A percentile compares a stretch with the other conserved stretches of the same genome.
Evolutionary conservation across 1,284 basidiomycete species (phyloP).

Genomic region (Sporisorium exsertum): DNA sequence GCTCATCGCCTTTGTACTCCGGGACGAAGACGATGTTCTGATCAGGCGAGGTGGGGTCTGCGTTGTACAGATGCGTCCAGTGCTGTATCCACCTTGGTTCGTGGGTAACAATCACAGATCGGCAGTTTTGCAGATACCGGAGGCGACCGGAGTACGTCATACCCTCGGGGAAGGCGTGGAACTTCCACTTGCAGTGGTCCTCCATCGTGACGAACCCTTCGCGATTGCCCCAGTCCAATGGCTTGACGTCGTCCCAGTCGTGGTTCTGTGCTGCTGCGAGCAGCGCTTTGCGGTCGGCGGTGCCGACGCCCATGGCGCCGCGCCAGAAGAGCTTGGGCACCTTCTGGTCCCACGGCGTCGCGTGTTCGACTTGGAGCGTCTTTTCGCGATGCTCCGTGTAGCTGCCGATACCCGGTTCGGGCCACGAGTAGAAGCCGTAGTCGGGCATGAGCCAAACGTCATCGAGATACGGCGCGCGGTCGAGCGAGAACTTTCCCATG

Average conservation of each 20-base stretch:
- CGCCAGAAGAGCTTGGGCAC: constrained; percentile 60
- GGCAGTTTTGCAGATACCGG: constrained; percentile 64
- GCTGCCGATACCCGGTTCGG: constrained; percentile 62
- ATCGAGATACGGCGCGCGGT: constrained; percentile 50
- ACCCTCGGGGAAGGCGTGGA: constrained; percentile 64
- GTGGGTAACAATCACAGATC: constrained; percentile 63
- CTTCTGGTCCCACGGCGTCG: constrained; percentile 54
- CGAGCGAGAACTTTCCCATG: constrained; percentile 62
- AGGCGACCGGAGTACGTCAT: constrained; percentile 64
- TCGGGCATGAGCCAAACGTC: constrained; percentile 69
- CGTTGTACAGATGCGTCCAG: constrained; percentile 65
- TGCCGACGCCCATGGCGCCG: constrained; percentile 60
- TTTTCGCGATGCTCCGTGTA: constrained; percentile 58
- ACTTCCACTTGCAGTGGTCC: constrained; percentile 66
- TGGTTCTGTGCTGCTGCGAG: constrained; percentile 46
- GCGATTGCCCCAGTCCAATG: constrained; percentile 50
- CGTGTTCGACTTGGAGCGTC: constrained; percentile 43
- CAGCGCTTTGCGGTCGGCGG: constrained; percentile 56
- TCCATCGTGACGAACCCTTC: constrained; percentile 53
- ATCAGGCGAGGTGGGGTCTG: constrained; percentile 56
- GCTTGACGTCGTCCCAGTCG: constrained; percentile 58
- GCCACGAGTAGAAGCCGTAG: constrained; percentile 65
- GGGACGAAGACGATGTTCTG: constrained; percentile 67
- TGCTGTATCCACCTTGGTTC: constrained; percentile 64
- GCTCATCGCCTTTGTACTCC: constrained; percentile 28